These are phyloP conservation scores for Crucibulum laeve DNA, from an alignment of 768 basidiomycete species.

Conservation along the genomic window DNA sequence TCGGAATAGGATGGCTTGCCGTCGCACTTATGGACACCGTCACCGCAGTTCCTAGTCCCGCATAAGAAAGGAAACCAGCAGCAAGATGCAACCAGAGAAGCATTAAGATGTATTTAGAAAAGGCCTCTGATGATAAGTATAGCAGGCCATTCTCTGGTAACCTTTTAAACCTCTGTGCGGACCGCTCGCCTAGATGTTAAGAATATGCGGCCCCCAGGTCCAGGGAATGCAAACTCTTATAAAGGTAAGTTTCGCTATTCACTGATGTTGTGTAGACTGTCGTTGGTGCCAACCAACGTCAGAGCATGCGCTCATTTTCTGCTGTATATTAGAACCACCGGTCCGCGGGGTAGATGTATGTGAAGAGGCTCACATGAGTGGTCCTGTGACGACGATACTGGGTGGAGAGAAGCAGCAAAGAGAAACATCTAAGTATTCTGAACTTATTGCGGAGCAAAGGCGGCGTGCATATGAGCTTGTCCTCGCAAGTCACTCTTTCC, in stretches of 20 bases:
- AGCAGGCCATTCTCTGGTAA: neutral
- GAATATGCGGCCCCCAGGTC: neutral
- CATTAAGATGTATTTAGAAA: neutral
- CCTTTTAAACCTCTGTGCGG: neutral
- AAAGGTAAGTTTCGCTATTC: neutral
- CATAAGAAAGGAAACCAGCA: constrained; percentile 7
- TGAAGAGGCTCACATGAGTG: too few species aligned
- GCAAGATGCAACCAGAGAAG: neutral
- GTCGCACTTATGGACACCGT: constrained; percentile 23
- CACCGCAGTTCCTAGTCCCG: constrained; percentile 10
- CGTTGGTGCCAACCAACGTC: neutral
- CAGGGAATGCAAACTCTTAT: neutral
- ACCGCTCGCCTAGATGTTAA: neutral
- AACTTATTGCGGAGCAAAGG: too few species aligned
- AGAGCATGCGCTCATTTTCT: neutral
- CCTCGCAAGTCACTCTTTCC: too few species aligned
- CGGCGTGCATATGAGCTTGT: too few species aligned
- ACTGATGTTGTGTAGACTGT: neutral
- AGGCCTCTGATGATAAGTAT: neutral
- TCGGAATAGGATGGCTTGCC: constrained; percentile 25
- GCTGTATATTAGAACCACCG: too few species aligned
- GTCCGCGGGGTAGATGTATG: too few species aligned
- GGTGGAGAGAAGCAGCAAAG: too few species aligned
- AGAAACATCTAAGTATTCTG: too few species aligned
- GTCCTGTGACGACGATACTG: too few species aligned